Conservation (phyloP, 2,329 filamentous ascomycete species). For the Cytospora leucostoma region DNA sequence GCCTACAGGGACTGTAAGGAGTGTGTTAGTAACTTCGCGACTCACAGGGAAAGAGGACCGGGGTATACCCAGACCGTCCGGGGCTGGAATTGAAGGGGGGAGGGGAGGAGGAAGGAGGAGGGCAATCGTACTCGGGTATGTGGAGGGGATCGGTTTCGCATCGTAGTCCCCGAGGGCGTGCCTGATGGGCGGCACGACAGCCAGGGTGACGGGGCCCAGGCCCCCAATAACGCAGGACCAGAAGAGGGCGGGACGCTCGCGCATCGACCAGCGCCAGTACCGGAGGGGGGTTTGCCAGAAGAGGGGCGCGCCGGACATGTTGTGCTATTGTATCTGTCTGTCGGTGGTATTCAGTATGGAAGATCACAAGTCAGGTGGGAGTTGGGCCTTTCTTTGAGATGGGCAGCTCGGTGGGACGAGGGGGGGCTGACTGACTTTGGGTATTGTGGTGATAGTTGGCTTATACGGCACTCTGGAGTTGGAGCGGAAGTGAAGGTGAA, state of each 20-base stretch:
- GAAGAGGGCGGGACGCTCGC: constrained; percentile 89
- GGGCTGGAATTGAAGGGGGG: not conserved
- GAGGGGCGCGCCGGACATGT: constrained; percentile 67
- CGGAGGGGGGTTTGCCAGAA: constrained; percentile 85
- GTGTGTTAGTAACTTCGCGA: not conserved
- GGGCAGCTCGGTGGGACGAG: not conserved
- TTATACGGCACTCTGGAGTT: not conserved
- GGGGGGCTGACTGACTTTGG: not conserved
- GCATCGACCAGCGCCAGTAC: constrained; percentile 85
- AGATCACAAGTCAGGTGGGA: not conserved
- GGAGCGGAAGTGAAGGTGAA: constrained; percentile 14
- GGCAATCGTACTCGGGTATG: constrained; percentile 84
- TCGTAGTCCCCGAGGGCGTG: constrained; percentile 71
- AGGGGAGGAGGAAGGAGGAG: not conserved
- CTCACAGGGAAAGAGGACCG: not conserved
- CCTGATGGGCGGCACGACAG: constrained; percentile 74
- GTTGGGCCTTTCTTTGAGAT: not conserved
- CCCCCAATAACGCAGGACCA: constrained; percentile 77
- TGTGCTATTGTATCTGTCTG: constrained; percentile 26
- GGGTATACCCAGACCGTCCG: not conserved
- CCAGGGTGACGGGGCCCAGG: constrained; percentile 69
- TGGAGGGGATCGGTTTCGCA: constrained; percentile 74
- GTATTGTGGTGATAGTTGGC: constrained; percentile 1
- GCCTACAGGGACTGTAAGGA: constrained; percentile 53
- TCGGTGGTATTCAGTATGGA: not conserved